These are phyloP conservation scores for Cytospora mali DNA, from an alignment of 2,329 filamentous ascomycete genomes.

Conservation along the genomic window DNA sequence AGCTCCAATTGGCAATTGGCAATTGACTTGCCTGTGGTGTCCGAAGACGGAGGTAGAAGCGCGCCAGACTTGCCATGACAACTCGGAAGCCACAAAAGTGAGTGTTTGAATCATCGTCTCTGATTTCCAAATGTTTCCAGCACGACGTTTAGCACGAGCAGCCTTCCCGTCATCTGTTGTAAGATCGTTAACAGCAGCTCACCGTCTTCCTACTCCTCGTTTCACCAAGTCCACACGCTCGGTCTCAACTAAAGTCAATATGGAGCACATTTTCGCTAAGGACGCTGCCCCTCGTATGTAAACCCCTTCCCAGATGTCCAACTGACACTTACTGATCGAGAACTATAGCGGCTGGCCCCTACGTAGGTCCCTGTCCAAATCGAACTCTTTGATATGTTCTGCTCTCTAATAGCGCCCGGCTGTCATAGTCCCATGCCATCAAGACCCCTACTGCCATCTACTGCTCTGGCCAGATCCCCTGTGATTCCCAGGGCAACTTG, in stretches of 20 bases:
- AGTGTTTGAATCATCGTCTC: slow-evolving; percentile 1
- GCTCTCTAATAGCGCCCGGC: slow-evolving; percentile 8
- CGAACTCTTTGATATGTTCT: not conserved
- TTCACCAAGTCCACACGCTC: slow-evolving; percentile 9
- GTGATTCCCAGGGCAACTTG: slow-evolving; percentile 58
- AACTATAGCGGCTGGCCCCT: slow-evolving; percentile 60
- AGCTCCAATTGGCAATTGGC: not conserved
- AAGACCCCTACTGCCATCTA: slow-evolving; percentile 68
- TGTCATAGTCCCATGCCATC: slow-evolving; percentile 63
- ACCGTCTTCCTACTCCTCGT: slow-evolving; percentile 8
- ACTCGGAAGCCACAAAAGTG: slow-evolving; percentile 8
- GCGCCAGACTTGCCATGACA: slow-evolving; percentile 4
- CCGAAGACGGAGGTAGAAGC: slow-evolving; percentile 17
- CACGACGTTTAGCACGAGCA: slow-evolving; percentile 6
- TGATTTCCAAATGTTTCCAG: slow-evolving; percentile 21
- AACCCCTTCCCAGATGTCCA: not conserved
- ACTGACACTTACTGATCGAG: slow-evolving; percentile 20
- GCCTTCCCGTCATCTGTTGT: slow-evolving; percentile 17
- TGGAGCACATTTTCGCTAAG: slow-evolving; percentile 53
- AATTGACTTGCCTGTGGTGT: slow-evolving; percentile 5
- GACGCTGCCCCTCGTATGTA: slow-evolving; percentile 61
- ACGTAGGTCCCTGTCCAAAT: slow-evolving; percentile 48
- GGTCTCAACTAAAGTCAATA: slow-evolving; percentile 19
- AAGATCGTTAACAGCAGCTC: slow-evolving; percentile 27
- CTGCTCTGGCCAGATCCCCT: slow-evolving; percentile 72